These are phyloP conservation scores for Lichtheimia hyalospora DNA, from an alignment of 371 early-diverging fungal genomes.

Conservation along the genomic window DNA sequence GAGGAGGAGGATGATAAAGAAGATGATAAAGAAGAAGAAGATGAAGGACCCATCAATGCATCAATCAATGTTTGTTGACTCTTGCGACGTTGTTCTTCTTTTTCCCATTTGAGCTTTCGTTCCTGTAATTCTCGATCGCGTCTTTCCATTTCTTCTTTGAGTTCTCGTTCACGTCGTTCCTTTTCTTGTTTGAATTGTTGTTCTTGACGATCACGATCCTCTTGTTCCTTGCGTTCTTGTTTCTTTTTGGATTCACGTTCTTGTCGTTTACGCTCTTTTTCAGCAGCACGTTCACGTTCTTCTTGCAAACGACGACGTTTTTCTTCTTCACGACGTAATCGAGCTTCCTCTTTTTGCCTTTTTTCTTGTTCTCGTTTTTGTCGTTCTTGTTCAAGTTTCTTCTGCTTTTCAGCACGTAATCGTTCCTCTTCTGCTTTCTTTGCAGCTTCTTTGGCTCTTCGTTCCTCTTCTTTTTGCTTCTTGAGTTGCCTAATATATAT, in stretches of 20 bases:
- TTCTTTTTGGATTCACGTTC: constrained; percentile 30
- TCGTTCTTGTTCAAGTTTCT: constrained; percentile 19
- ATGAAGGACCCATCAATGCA: constrained; percentile 10
- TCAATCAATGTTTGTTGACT: constrained; percentile 16
- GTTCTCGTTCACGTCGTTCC: constrained; percentile 24
- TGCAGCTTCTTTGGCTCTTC: constrained; percentile 30
- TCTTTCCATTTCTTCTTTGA: constrained; percentile 20
- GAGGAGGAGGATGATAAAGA: neutral
- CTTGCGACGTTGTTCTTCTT: constrained; percentile 5
- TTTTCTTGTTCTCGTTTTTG: constrained; percentile 27
- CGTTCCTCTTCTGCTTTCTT: constrained; percentile 26
- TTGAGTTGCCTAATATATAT: constrained; percentile 16
- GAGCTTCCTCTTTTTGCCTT: constrained; percentile 49
- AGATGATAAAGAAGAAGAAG: neutral
- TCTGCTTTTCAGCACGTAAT: constrained; percentile 5
- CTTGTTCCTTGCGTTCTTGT: constrained; percentile 21
- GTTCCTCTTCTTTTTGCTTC: constrained; percentile 31
- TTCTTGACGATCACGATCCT: constrained; percentile 33
- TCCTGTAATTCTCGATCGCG: constrained; percentile 31
- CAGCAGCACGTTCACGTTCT: constrained; percentile 53
- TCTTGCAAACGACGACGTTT: constrained; percentile 54
- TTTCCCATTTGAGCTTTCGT: constrained; percentile 25
- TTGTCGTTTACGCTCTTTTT: constrained; percentile 55
- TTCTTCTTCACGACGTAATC: constrained; percentile 56
- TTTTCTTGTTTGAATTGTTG: constrained; percentile 38